Evolutionary conservation across 2,329 filamentous ascomycete genomes (phyloP).

Genomic region (Clonostachys sp.): DNA sequence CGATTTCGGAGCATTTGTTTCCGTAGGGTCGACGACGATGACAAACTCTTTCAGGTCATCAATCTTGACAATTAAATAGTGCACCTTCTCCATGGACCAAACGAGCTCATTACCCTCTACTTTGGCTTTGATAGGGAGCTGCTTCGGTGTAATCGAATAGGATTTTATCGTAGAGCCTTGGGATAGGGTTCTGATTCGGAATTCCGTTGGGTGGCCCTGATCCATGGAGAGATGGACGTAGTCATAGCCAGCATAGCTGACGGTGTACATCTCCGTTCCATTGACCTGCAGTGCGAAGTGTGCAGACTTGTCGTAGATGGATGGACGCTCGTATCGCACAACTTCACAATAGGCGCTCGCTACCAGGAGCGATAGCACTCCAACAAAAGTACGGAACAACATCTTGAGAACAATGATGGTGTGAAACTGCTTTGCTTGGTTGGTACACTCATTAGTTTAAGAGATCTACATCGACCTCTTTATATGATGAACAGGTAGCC

Average conservation of each 20-base stretch:
- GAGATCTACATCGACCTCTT: too few species aligned
- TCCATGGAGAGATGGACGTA: slow-evolving; percentile 3
- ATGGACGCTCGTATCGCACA: not conserved
- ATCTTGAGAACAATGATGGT: not conserved
- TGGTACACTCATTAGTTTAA: too few species aligned
- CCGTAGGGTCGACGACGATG: not conserved
- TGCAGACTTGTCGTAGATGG: not conserved
- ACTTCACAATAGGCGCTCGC: not conserved
- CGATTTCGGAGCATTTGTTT: not conserved
- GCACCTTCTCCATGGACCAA: not conserved
- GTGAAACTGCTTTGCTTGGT: too few species aligned
- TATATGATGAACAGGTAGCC: too few species aligned
- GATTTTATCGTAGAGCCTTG: not conserved
- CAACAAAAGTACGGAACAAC: not conserved
- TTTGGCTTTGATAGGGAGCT: not conserved
- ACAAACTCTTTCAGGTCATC: slow-evolving; percentile 1
- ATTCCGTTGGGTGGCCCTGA: not conserved
- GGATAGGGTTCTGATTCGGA: not conserved
- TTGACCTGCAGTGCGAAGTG: not conserved
- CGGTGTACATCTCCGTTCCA: slow-evolving; percentile 1
- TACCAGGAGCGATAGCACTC: not conserved
- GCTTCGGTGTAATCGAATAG: not conserved
- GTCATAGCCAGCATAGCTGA: slow-evolving; percentile 2
- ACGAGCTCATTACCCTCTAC: slow-evolving; percentile 1
- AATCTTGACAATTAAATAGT: slow-evolving; percentile 2